Conservation (phyloP, 345 rosid genomes). For the Corymbia maculata region DNA sequence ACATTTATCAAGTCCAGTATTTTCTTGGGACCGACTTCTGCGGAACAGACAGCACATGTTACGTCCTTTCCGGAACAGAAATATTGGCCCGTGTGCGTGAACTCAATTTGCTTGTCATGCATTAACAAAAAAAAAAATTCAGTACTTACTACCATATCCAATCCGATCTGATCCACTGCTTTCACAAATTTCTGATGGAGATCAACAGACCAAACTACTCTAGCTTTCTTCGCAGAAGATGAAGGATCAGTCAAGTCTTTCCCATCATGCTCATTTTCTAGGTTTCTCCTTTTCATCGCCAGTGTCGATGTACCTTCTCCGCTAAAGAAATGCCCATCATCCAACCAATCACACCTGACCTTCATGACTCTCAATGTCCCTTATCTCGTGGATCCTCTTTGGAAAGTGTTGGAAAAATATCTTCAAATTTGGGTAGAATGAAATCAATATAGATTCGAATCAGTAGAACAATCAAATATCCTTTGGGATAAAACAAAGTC, state of each 20-base stretch:
- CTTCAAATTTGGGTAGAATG: no score
- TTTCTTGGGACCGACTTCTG: conserved; percentile 96
- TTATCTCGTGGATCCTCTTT: conserved; percentile 68
- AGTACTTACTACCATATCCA: conserved; percentile 80
- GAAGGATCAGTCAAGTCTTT: conserved; percentile 32
- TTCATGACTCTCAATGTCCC: conserved; percentile 59
- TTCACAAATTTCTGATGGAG: conserved; percentile 96
- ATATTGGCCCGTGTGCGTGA: neutral
- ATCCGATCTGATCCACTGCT: conserved; percentile 88
- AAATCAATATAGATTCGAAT: no score
- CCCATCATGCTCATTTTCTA: conserved; percentile 50
- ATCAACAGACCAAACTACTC: conserved; percentile 87
- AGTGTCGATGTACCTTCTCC: conserved; percentile 49
- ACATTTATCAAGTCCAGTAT: conserved; percentile 94
- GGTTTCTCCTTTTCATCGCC: conserved; percentile 49
- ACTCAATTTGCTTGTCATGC: neutral
- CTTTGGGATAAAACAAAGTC: no score
- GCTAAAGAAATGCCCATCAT: conserved; percentile 31
- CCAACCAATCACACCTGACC: conserved; percentile 33
- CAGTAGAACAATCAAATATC: no score
- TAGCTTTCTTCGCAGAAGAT: conserved; percentile 67
- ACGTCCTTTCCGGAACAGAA: neutral
- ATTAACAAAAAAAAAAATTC: neutral
- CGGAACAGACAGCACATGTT: neutral
- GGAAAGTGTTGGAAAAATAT: conserved; percentile 3